phyloP scores from a whole-genome alignment of 257 asterid species.

The Galeopsis tetrahit region DNA sequence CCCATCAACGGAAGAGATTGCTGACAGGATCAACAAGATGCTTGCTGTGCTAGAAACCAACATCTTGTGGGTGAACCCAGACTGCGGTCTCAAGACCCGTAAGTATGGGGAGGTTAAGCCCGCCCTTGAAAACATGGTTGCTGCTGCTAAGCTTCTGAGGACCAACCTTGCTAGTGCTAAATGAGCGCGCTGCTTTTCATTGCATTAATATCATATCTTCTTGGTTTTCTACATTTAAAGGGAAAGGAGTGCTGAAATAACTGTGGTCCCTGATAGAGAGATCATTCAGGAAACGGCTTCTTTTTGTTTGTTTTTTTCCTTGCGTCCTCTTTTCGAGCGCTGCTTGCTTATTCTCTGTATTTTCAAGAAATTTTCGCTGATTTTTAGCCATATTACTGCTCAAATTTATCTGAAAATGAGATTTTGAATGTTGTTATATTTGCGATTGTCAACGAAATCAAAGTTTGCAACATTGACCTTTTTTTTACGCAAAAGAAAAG shows the following conservation, averaged over 20 bases:
- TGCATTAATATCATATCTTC: neutral
- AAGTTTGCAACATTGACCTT: no score
- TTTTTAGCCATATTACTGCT: neutral
- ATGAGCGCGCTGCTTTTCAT: neutral
- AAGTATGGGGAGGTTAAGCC: constrained; percentile 71
- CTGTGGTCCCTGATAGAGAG: neutral
- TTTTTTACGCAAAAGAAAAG: no score
- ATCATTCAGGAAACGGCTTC: constrained; percentile 3
- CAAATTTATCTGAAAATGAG: neutral
- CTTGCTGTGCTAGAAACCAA: constrained; percentile 74
- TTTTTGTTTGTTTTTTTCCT: neutral
- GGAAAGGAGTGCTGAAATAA: neutral
- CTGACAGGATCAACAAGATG: constrained; percentile 66
- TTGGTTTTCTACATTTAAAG: constrained; percentile 10
- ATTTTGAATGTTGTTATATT: neutral
- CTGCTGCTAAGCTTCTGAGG: constrained; percentile 60
- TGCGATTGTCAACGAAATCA: neutral
- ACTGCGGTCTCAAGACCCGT: constrained; percentile 86
- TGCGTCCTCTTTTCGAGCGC: neutral
- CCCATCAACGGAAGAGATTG: constrained; percentile 74
- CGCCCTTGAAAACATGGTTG: constrained; percentile 69
- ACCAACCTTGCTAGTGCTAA: constrained; percentile 10
- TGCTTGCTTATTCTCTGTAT: neutral
- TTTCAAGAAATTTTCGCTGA: neutral
- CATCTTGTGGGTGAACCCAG: constrained; percentile 81